Conservation (phyloP, 73 alveolate species). For the Paramecium tetraurelia region DNA sequence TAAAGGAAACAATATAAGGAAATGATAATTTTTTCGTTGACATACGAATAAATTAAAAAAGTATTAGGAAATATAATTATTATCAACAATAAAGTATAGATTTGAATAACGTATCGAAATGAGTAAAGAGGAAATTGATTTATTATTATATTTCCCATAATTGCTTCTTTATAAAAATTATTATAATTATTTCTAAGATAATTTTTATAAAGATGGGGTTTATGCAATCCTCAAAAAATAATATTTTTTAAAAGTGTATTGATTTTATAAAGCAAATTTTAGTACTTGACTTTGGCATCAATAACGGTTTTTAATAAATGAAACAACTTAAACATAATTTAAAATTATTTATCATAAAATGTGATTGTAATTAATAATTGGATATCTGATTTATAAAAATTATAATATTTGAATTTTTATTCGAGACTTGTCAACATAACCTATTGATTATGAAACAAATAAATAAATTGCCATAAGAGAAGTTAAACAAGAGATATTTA, state of each 20-base stretch:
- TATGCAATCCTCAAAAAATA: not conserved
- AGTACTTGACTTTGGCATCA: not conserved
- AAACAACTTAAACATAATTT: not conserved
- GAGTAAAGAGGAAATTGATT: not conserved
- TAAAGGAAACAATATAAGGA: not conserved
- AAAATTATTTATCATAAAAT: not conserved
- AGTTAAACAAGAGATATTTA: too few relatives aligned
- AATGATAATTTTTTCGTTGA: not conserved
- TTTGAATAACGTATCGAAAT: not conserved
- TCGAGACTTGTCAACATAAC: too few relatives aligned
- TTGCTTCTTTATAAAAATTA: not conserved
- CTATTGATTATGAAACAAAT: too few relatives aligned
- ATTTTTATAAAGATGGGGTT: not conserved
- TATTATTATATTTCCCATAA: not conserved
- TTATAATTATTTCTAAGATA: not conserved
- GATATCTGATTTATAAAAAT: not conserved
- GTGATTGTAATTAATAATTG: not conserved
- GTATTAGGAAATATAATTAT: not conserved
- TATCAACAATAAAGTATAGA: not conserved
- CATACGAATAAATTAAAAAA: not conserved
- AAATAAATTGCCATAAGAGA: too few relatives aligned
- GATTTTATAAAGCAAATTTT: not conserved
- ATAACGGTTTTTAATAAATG: not conserved
- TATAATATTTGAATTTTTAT: too few relatives aligned
- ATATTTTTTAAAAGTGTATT: not conserved